phyloP scores from a whole-genome alignment of 192 early-diverging fungal genomes.

The Umbelopsis vinacea region DNA sequence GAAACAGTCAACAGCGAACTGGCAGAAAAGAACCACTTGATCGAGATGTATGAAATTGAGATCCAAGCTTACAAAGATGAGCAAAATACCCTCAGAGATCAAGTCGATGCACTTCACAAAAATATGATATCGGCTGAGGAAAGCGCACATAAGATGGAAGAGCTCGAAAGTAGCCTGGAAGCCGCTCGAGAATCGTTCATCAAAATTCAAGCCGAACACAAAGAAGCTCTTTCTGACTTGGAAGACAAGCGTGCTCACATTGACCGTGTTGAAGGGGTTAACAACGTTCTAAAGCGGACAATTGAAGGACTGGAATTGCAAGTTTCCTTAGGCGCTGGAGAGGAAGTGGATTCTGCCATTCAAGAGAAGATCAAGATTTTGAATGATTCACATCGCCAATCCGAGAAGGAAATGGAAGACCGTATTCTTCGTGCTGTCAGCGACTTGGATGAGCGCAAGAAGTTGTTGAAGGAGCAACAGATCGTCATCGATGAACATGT shows the following conservation, averaged over 20 bases:
- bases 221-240: conserved; percentile 17
- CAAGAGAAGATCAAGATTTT: conserved; percentile 1
- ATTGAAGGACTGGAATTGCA: conserved; percentile 14
- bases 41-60: conserved; percentile 17
- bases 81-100: background rate
- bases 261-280: conserved; percentile 1
- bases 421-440: conserved; percentile 8
- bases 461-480: conserved; percentile 1
- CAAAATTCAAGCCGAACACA: conserved; percentile 11
- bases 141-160: background rate
- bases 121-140: background rate
- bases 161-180: background rate
- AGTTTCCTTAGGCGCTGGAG: background rate
- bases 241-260: conserved; percentile 6
- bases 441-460: conserved; percentile 7
- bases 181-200: background rate
- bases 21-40: background rate
- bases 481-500: background rate
- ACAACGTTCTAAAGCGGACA: background rate
- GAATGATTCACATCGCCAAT: conserved; percentile 15
- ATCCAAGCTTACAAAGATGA: conserved; percentile 20
- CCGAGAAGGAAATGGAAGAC: conserved; percentile 19
- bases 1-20: conserved; percentile 8
- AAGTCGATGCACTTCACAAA: background rate
- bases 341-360: background rate